phyloP scores from a whole-genome alignment of 768 basidiomycete genomes.

The Rhodotorula diobovata region DNA sequence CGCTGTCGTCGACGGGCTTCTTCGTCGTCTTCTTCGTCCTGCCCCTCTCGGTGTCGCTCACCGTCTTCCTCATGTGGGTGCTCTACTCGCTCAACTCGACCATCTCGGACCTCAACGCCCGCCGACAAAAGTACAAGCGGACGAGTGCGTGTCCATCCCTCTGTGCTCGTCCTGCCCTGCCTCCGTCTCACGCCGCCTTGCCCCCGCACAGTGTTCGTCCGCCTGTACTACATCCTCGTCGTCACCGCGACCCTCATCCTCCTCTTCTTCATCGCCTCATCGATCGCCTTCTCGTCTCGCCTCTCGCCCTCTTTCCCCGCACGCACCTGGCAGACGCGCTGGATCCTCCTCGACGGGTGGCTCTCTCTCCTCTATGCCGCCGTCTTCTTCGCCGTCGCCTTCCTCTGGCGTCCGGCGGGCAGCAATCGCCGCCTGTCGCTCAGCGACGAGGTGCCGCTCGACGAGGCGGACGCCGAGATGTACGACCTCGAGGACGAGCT shows the following conservation, averaged over 20 bases:
- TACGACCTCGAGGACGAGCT: conserved; percentile 79
- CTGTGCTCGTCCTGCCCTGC: background rate
- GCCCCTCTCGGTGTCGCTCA: conserved; percentile 90
- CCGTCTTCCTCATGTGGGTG: conserved; percentile 93
- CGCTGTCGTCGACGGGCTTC: conserved; percentile 83
- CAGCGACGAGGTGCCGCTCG: conserved; percentile 93
- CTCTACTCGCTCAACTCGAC: conserved; percentile 60
- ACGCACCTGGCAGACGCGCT: conserved; percentile 52
- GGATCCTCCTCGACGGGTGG: conserved; percentile 97
- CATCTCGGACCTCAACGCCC: conserved; percentile 72
- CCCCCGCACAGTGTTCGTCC: conserved; percentile 71
- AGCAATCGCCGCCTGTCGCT: conserved; percentile 87
- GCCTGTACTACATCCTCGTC: conserved; percentile 77
- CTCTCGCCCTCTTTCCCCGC: conserved; percentile 55
- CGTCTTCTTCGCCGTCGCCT: conserved; percentile 74
- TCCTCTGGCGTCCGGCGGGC: conserved; percentile 87
- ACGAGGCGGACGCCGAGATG: conserved; percentile 88
- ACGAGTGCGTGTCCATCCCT: conserved; percentile 22
- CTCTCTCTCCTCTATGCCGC: conserved; percentile 67
- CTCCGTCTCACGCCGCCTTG: conserved; percentile 55
- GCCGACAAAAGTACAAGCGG: conserved; percentile 55
- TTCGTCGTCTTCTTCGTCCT: conserved; percentile 79
- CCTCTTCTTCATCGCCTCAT: conserved; percentile 87
- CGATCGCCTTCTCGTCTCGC: conserved; percentile 83
- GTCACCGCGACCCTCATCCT: conserved; percentile 73